phyloP scores from a whole-genome alignment of 495 filamentous ascomycete genomes.

The Aspergillus egyptiacus region DNA sequence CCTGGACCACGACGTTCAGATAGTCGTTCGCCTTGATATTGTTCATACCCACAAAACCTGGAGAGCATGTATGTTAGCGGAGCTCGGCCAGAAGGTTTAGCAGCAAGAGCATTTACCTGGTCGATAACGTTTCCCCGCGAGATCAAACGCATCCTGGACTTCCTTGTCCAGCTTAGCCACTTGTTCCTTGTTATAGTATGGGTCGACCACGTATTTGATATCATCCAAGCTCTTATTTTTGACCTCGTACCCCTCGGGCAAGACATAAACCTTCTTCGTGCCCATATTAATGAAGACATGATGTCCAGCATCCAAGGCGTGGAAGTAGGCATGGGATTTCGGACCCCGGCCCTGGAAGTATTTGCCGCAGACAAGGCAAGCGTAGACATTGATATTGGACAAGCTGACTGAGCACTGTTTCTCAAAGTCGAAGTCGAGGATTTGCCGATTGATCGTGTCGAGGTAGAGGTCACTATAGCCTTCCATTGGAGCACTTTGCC shows the following conservation, averaged over 20 bases:
- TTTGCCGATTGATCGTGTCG: conserved; percentile 83
- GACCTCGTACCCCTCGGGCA: conserved; percentile 97
- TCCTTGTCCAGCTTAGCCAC: conserved; percentile 76
- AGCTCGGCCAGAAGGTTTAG: neutral
- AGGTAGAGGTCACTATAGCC: conserved; percentile 96
- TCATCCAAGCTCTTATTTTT: conserved; percentile 93
- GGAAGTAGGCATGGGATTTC: conserved; percentile 95
- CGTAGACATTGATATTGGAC: conserved; percentile 98
- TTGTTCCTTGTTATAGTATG: conserved; percentile 71
- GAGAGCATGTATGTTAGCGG: conserved; percentile 10
- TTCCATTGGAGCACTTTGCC: conserved; percentile 72
- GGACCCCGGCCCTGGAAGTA: conserved; percentile 94
- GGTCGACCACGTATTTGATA: conserved; percentile 97
- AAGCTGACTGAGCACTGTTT: conserved; percentile 94
- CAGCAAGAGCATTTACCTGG: conserved; percentile 49
- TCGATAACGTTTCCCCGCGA: conserved; percentile 74
- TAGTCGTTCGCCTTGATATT: conserved; percentile 99
- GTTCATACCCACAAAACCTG: conserved; percentile 95
- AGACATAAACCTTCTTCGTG: conserved; percentile 88
- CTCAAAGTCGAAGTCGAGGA: conserved; percentile 96
- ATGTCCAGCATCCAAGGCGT: conserved; percentile 89
- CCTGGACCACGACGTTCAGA: conserved; percentile 92
- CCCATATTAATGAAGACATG: conserved; percentile 98
- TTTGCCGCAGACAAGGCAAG: conserved; percentile 94
- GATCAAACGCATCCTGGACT: conserved; percentile 67